Evolutionary conservation across 2,329 filamentous ascomycete species (phyloP), one percentile per base, ranked within the genome.

Genomic region (Neospermospora avenae): DNA sequence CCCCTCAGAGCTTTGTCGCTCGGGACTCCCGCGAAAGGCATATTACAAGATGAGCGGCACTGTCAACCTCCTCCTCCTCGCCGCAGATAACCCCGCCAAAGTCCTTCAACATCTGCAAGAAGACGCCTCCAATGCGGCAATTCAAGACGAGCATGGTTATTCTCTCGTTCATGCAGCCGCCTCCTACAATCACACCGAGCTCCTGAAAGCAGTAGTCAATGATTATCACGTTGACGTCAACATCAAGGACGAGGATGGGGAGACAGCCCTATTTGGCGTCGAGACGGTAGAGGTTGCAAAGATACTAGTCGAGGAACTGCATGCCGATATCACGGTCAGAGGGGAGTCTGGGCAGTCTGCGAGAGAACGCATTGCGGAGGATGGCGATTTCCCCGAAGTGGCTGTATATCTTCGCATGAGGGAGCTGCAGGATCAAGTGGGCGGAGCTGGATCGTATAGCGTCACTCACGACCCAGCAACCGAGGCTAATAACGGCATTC

Each of bases 181-280:
- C 18, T 97, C 93, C 67, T 99, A 98, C 81, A 89, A 88, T 72
- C 93, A 98, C 72, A 77, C 91, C 37, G 84, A 89, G 58, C 85
- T 99, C 16, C 82, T 97, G 16, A 87, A 89, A 61, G 76, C 84
- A 0, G 82, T 99, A 5, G 80, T 96, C 28, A 80, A 80, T 49
- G 90, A 93, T 35, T 91, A 93, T 75, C 77, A 85, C 13, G 93
- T 93, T 24, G 80, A 93, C 62, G 84, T 92, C 51, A 88, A 97
- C 72, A 78, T 97, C 55, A 84, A 83, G 66, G 95, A 99, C 72
- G 91, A 96, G 74, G 95, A 99, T 73, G 84, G 87, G 59, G 95
- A 99, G 76, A 97, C 93, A 1, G 89, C 93, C n/a, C 80, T 99
- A 4, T 99, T 96, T 71, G 91, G 92, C n/a, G 86, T 87, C 28